Evolutionary conservation across 2,329 filamentous ascomycete genomes (phyloP).

Genomic region (Hypoxylon sp.): DNA sequence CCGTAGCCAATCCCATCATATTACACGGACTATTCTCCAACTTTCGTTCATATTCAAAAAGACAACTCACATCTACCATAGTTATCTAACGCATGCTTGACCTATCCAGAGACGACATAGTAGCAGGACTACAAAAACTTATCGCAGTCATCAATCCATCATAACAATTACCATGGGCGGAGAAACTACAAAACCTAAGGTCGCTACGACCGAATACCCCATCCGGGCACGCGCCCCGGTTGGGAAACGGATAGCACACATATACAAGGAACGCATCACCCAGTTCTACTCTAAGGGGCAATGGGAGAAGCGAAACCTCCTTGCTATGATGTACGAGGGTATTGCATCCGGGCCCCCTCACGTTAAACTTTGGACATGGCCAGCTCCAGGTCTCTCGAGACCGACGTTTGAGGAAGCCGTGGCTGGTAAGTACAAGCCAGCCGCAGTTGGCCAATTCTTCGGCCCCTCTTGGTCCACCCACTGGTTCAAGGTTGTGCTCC

Average conservation of each 20-base stretch:
- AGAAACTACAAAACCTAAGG: slow-evolving; percentile 61
- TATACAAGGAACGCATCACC: slow-evolving; percentile 86
- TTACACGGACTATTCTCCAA: not conserved
- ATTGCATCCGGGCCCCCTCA: slow-evolving; percentile 77
- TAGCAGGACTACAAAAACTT: slow-evolving; percentile 25
- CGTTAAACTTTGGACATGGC: slow-evolving; percentile 89
- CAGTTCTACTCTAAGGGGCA: slow-evolving; percentile 86
- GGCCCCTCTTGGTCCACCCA: slow-evolving; percentile 98
- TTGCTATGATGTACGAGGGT: slow-evolving; percentile 81
- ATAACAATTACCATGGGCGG: slow-evolving; percentile 65
- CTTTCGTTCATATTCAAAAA: slow-evolving; percentile 12
- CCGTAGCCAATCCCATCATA: slow-evolving; percentile 11
- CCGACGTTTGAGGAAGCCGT: slow-evolving; percentile 89
- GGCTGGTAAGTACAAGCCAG: slow-evolving; percentile 80
- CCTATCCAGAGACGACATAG: slow-evolving; percentile 28
- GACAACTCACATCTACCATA: slow-evolving; percentile 9
- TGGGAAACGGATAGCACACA: slow-evolving; percentile 85
- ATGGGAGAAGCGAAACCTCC: slow-evolving; percentile 81
- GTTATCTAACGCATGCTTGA: slow-evolving; percentile 20
- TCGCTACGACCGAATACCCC: slow-evolving; percentile 66
- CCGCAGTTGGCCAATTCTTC: slow-evolving; percentile 83
- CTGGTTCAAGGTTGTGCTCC: slow-evolving; percentile 91
- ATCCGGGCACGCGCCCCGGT: slow-evolving; percentile 67
- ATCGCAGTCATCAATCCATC: slow-evolving; percentile 31
- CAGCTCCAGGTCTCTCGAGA: slow-evolving; percentile 82